A percentile compares a stretch with the other conserved stretches of the same genome.
Evolutionary conservation across 1,284 basidiomycete genomes (phyloP).

Genomic region (Ceratorhiza oryzae-sativae): DNA sequence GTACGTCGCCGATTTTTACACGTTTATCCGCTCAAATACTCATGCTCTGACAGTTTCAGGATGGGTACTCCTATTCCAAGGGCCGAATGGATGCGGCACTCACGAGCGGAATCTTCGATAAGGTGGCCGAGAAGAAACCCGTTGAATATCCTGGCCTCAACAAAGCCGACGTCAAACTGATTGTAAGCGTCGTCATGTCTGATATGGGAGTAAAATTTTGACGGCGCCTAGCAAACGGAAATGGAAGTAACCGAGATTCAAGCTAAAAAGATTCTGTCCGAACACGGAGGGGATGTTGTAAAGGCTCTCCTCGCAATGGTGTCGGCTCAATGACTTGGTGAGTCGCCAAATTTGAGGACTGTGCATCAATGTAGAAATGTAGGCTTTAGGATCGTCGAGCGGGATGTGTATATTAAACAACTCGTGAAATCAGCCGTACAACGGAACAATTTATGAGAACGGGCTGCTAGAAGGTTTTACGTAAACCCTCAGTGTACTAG

Average conservation of each 20-base stretch:
- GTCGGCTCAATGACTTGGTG: slow-evolving; percentile 1
- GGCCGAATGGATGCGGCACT: slow-evolving; percentile 41
- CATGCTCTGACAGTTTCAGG: slow-evolving; percentile 35
- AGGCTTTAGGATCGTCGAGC: not conserved
- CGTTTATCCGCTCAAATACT: no score
- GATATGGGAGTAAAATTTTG: not conserved
- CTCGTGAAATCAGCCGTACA: not conserved
- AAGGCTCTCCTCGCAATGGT: slow-evolving; percentile 31
- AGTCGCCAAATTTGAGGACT: not conserved
- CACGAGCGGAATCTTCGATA: slow-evolving; percentile 36
- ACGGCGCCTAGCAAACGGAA: slow-evolving; percentile 34
- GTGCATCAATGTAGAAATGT: not conserved
- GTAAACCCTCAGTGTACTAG: slow-evolving; percentile 71
- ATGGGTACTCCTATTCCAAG: slow-evolving; percentile 40
- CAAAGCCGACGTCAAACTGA: slow-evolving; percentile 38
- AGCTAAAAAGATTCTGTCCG: slow-evolving; percentile 38
- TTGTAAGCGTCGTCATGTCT: slow-evolving; percentile 11
- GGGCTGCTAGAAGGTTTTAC: slow-evolving; percentile 28
- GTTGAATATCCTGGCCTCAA: slow-evolving; percentile 32
- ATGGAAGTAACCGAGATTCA: slow-evolving; percentile 37
- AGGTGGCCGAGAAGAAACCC: slow-evolving; percentile 18
- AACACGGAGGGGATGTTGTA: slow-evolving; percentile 39
- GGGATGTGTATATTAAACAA: not conserved
- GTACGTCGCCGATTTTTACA: no score
- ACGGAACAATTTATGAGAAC: not conserved